Base-by-base conservation (phyloP, 1,139 yeast genomes). In the Zygosaccharomyces sapae region DNA sequence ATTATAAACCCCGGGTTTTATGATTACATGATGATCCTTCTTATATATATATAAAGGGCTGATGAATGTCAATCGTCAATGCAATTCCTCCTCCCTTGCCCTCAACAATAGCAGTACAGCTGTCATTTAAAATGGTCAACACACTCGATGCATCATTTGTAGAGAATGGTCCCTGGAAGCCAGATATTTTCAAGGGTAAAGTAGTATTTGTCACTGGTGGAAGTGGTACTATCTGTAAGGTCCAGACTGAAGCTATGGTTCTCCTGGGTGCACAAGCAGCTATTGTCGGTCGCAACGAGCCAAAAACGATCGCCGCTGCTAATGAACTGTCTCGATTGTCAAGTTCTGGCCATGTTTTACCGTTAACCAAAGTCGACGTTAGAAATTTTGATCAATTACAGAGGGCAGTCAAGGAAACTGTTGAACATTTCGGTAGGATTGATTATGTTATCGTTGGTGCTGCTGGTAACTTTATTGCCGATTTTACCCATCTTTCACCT, bases 161-260 rank as follows among this genome's bases (percentile, higher is more conserved):
- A 6, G 33, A 48, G 2, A 57, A 59, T 30, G 50, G 66, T 3
- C 57, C 65, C 0, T 69, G 71, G 69, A 81, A 80, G 56, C 76
- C 81, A 1, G 83, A 78, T 54, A 59, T 88, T 33, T 88, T 88
- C 70, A 72, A 78, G 48, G 92, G 86, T 24, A 89, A 88, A 65
- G 96, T 87, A 1, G 94, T 81, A 9, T 86, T 89, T 59, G 86
- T 89, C 46, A 90, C 97, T 1, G 97, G 97, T 2, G 97, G 97
- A 19, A 94, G 96, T 1, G 96, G 96, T 4, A 81, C 95, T 27
- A 89, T 90, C 44, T 89, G 97, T 66, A 73, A 88, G 46, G 90
- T 83, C 3, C 96, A 88, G 65, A 79, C 86, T 0, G 95, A 86
- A 61, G 95, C 95, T 0, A 53, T 90, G 67, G 83, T 88, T 3